Base-by-base conservation (phyloP, 257 asterid species). In the Solanum corneliomulleri region DNA sequence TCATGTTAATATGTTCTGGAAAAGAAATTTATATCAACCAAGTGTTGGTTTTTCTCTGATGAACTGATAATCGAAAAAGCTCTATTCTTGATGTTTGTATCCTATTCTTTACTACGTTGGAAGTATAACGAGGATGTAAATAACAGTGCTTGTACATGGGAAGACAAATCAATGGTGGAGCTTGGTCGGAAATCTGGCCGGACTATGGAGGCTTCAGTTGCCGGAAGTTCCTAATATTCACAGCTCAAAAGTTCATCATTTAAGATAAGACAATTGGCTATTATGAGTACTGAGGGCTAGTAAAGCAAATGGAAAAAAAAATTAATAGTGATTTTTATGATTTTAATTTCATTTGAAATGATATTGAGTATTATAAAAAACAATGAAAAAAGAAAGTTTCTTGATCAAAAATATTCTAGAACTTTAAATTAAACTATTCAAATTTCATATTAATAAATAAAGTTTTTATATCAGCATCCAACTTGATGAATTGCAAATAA, bases 191-290 rank as follows among this genome's bases (percentile, higher is more conserved):
- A 77, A 86, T 42, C 74, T 85, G 86, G 88, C 96, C n/a, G 92
- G 87, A 60, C 49, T 94, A 62, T 92, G 98, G 98, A 87, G 92
- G 91, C 89, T 92, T 91, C 96, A 91, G 88, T 89, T 91, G 91
- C 93, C 94, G 86, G 93, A 90, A 88, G 87, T 88, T 49, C 88
- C 89, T 20, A 42, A 47, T 42, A 81, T 70, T 21, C 88, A 31
- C 66, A 62, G 87, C 90, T 49, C 88, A 88, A 82, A 87, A 72
- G 66, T 74, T 83, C 83, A 85, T 83, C 83, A 85, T 86, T 78
- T 66, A 31, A 45, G 85, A 15, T 25, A 82, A 88, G 62, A 52
- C 62, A 52, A 52, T 6, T 16, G 62, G 4, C 23, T 52, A 52
- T 52, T 16, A 52, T 52, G 62, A 52, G 60, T 15, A 47, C 56